Conservation (phyloP, 1,284 basidiomycete genomes). For the Rhodotorula sp. region DNA sequence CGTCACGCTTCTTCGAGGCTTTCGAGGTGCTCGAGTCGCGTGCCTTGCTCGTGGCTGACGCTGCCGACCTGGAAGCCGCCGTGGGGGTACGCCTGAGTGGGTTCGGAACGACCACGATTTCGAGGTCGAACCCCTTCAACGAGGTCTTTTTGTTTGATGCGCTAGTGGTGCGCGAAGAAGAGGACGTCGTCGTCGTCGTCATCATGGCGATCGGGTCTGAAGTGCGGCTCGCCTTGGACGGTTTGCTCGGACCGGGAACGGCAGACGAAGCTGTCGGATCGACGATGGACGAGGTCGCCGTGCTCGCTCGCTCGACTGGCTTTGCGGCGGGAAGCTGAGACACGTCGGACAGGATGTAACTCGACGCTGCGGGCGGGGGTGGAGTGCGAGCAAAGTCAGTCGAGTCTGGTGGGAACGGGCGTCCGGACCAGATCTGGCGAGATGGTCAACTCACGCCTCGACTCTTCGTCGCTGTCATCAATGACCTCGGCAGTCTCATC, state of each 20-base stretch:
- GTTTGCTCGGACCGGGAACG: not conserved
- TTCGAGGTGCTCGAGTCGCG: no score
- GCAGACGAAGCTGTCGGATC: not conserved
- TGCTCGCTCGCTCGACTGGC: no score
- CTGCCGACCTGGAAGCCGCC: not conserved
- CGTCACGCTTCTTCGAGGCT: not conserved
- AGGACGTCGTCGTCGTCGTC: not conserved
- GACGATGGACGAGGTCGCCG: constrained; percentile 1
- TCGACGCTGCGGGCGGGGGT: no score
- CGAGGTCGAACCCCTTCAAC: not conserved
- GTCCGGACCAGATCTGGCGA: not conserved
- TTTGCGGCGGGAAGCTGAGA: not conserved
- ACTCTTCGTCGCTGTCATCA: constrained; percentile 22
- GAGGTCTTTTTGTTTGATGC: not conserved
- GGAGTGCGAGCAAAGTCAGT: no score
- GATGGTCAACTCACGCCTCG: not conserved
- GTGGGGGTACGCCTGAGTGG: no score
- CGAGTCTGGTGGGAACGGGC: no score
- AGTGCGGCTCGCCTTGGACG: not conserved
- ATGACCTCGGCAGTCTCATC: constrained; percentile 5
- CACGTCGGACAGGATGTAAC: not conserved
- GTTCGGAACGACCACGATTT: not conserved
- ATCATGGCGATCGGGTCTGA: constrained; percentile 13
- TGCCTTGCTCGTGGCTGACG: no score
- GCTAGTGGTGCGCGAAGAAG: not conserved